Conservation (phyloP, 306 rosid genomes). For the Trifolium subterraneum region DNA sequence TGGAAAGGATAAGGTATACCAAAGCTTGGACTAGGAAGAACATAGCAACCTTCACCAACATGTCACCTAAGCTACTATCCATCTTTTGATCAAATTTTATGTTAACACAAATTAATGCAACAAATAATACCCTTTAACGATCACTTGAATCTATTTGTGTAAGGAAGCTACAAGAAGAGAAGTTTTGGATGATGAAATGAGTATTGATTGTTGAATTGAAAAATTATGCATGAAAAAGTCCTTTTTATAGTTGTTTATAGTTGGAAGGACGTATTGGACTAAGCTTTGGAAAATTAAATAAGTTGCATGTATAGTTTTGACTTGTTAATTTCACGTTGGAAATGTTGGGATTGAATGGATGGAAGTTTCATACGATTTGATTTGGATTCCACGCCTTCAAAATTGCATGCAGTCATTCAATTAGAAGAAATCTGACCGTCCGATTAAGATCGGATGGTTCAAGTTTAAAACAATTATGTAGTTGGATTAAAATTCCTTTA, state of each 20-base stretch:
- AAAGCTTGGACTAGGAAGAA: constrained; percentile 70
- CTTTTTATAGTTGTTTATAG: constrained; percentile 37
- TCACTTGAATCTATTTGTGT: background rate
- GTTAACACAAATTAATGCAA: background rate
- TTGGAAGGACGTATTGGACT: constrained; percentile 37
- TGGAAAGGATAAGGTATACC: constrained; percentile 81
- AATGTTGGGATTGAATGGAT: constrained; percentile 9
- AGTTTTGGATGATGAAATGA: constrained; percentile 23
- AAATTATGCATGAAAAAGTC: background rate
- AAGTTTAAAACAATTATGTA: too few relatives aligned
- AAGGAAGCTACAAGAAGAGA: background rate
- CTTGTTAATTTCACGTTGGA: constrained; percentile 1
- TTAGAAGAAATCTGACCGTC: too few relatives aligned
- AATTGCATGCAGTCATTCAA: too few relatives aligned
- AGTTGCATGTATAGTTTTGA: constrained; percentile 25
- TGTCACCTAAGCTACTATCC: constrained; percentile 56
- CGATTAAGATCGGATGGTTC: too few relatives aligned
- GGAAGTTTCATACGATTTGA: constrained; percentile 45
- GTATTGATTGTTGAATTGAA: background rate
- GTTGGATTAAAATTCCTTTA: too few relatives aligned
- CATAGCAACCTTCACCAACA: constrained; percentile 64
- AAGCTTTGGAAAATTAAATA: constrained; percentile 13
- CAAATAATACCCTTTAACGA: background rate
- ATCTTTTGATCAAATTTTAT: constrained; percentile 27
- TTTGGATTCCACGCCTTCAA: too few relatives aligned